These are phyloP conservation scores for Erodium chrysanthum DNA, from an alignment of 441 rosid species.

Conservation along the genomic window DNA sequence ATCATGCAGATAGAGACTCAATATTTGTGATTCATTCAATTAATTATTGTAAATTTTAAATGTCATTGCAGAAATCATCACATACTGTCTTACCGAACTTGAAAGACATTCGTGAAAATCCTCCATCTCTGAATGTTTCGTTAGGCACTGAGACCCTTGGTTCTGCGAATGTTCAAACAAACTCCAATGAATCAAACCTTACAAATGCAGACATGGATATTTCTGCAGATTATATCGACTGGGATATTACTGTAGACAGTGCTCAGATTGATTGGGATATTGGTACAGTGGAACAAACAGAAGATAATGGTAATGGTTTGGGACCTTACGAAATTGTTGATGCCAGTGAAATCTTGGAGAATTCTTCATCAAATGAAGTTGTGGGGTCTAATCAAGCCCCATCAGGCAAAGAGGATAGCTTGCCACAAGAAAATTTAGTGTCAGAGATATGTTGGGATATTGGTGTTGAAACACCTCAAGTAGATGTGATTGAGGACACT, in stretches of 20 bases:
- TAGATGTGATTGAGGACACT: conserved; percentile 48
- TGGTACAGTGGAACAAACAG: conserved; percentile 68
- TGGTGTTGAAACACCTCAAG: conserved; percentile 79
- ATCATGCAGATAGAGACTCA: conserved; percentile 11
- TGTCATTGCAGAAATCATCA: conserved; percentile 49
- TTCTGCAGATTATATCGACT: conserved; percentile 55
- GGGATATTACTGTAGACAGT: conserved; percentile 83
- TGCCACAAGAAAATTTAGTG: conserved; percentile 33
- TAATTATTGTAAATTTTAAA: conserved; percentile 18
- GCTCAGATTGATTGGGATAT: conserved; percentile 93
- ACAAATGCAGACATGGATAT: conserved; percentile 35
- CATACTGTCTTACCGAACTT: conserved; percentile 43
- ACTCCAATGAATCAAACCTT: conserved; percentile 29
- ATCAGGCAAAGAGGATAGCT: conserved; percentile 28
- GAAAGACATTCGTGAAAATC: conserved; percentile 62
- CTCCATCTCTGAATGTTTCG: conserved; percentile 63
- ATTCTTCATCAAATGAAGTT: conserved; percentile 33
- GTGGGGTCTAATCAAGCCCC: conserved; percentile 28
- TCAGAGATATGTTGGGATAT: conserved; percentile 87
- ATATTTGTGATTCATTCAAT: conserved; percentile 10
- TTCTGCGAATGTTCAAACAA: conserved; percentile 32
- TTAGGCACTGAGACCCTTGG: conserved; percentile 39
- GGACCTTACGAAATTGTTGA: conserved; percentile 85
- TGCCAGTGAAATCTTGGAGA: conserved; percentile 58
- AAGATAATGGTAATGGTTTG: conserved; percentile 62